A percentile compares a stretch with the other conserved stretches of the same genome.
phyloP scores from a whole-genome alignment of 495 filamentous ascomycete species.

The Penicillium coprophilum region DNA sequence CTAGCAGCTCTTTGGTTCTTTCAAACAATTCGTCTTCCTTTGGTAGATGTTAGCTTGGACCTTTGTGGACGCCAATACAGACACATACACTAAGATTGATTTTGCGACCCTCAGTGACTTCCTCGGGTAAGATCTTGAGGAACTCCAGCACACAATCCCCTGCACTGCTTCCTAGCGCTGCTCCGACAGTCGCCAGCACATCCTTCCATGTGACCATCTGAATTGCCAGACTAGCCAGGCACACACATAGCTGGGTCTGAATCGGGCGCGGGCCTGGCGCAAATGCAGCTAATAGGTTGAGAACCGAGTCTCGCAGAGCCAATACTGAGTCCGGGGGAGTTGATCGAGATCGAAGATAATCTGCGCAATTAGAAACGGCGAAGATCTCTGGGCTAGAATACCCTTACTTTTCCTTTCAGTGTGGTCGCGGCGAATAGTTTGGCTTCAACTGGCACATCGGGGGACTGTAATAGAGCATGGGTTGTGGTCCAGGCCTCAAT shows the following conservation, averaged over 20 bases:
- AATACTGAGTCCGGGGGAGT: conserved; percentile 73
- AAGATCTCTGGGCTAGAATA: neutral
- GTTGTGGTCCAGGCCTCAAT: conserved; percentile 87
- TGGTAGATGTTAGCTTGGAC: conserved; percentile 3
- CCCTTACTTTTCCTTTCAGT: conserved; percentile 89
- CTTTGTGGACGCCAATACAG: neutral
- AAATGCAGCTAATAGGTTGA: conserved; percentile 74
- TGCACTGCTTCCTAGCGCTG: conserved; percentile 71
- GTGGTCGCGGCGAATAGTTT: conserved; percentile 97
- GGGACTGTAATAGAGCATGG: conserved; percentile 77
- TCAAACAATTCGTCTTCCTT: conserved; percentile 88
- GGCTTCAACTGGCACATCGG: conserved; percentile 69
- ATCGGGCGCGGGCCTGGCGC: conserved; percentile 85
- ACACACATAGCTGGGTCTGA: conserved; percentile 91
- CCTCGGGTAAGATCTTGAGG: conserved; percentile 92
- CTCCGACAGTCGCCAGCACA: conserved; percentile 77
- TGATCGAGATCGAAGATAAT: conserved; percentile 85
- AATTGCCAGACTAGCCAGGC: conserved; percentile 87
- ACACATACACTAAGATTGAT: conserved; percentile 95
- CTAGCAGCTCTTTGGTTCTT: conserved; percentile 83
- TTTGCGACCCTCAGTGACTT: conserved; percentile 98
- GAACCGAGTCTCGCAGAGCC: conserved; percentile 75
- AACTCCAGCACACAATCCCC: conserved; percentile 90
- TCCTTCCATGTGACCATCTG: conserved; percentile 97
- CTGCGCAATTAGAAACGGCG: conserved; percentile 42